A percentile compares a stretch with the other conserved stretches of the same genome.
Conservation (phyloP, 2,329 filamentous ascomycete genomes). For the Ophiosphaerella narmari region DNA sequence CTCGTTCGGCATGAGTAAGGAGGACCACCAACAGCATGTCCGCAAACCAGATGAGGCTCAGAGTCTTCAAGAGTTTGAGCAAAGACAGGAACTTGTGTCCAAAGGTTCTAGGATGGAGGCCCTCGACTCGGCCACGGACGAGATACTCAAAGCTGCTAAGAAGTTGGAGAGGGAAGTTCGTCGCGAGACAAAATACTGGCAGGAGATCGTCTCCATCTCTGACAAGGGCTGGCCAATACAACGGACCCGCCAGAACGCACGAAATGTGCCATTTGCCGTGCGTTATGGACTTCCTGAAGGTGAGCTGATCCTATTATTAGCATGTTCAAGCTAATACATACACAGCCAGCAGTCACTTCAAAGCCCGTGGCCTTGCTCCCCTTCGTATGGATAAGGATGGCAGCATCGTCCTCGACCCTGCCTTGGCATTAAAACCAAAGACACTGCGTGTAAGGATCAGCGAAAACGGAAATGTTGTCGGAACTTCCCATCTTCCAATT, state of each 20-base stretch:
- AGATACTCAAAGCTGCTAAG: constrained; percentile 71
- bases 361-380: constrained; percentile 77
- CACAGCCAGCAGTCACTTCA: constrained; percentile 60
- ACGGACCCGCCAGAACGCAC: constrained; percentile 48
- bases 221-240: constrained; percentile 81
- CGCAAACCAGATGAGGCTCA: constrained; percentile 23
- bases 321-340: constrained; percentile 7
- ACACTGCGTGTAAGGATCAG: constrained; percentile 71
- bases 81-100: constrained; percentile 55
- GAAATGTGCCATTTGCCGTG: constrained; percentile 79
- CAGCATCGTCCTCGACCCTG: constrained; percentile 73
- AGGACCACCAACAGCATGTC: constrained; percentile 22
- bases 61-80: constrained; percentile 39
- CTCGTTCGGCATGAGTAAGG: constrained; percentile 35
- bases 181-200: constrained; percentile 86
- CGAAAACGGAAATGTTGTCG: constrained; percentile 62
- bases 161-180: constrained; percentile 77
- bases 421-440: constrained; percentile 59
- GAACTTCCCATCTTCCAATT: constrained; percentile 52
- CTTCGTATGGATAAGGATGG: constrained; percentile 77
- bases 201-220: constrained; percentile 78
- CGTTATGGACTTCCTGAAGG: constrained; percentile 87
- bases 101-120: constrained; percentile 79
- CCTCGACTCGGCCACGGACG: constrained; percentile 74
- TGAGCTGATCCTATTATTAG: constrained; percentile 32